Evolutionary conservation across 164 flowering plant species (phyloP), one percentile per base, ranked within the genome.

Genomic region (Magnolia kwangsiensis): DNA sequence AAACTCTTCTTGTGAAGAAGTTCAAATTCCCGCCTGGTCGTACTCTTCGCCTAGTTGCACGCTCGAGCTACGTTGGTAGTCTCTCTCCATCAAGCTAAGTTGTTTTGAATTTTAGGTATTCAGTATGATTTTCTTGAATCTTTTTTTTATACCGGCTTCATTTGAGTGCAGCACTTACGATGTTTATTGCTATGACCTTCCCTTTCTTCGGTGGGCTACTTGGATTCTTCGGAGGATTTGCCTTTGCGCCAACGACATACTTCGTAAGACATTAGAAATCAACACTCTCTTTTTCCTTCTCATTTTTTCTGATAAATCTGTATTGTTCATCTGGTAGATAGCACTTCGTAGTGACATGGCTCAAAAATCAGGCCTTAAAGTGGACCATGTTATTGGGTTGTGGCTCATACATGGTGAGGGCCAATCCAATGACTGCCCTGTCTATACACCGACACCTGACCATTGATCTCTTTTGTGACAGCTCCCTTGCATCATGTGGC

Each of bases 401-500:
- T 37, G 45, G 0, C 45, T 37, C 45, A 37, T 37, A 37, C 45
- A 37, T 37, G 45, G 45, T 37, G 45, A 7, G 45, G 24, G 1
- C 68, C 19, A 63, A 23, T 9, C 13, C 11, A 13, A 4, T 23
- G 24, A 20, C 5, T 65, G 24, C 4, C 67, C 21, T 64, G 19
- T 8, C 67, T 11, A 19, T 19, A 64, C 67, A 64, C 21, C 4
- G 24, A 64, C 19, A 21, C n/a, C 18, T 14, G 14, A 7, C 21
- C 72, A 6, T 51, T 8, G 18, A 16, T 16, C 61, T 24, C 50
- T 45, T 45, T 31, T 67, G 69, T 63, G 3, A 61, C 89, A 92
- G 97, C 88, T 92, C 1, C 97, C 97, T 16, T 92, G 97, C 84
- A 81, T 88, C 63, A 89, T 90, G 78, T 92, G 97, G 97, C 89